Conservation (phyloP, 257 asterid genomes). For the Lantana camara region DNA sequence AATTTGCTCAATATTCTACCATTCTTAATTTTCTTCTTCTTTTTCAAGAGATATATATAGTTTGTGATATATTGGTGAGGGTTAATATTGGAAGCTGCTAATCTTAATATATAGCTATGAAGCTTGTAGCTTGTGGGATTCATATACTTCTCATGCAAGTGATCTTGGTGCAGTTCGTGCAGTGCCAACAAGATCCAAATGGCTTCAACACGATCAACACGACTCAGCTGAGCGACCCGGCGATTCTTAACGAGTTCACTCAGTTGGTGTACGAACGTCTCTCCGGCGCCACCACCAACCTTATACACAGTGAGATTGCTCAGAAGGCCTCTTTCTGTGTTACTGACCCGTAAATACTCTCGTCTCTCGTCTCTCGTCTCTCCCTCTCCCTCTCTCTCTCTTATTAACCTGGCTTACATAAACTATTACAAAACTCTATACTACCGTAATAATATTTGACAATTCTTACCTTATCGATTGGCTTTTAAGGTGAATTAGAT, state of each 20-base stretch:
- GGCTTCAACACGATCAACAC: slow-evolving; percentile 32
- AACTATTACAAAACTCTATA: too few relatives aligned
- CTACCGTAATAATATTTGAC: too few relatives aligned
- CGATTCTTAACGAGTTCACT: slow-evolving; percentile 43
- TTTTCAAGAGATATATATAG: not conserved
- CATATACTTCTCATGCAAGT: slow-evolving; percentile 27
- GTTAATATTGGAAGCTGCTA: slow-evolving; percentile 1
- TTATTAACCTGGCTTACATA: too few relatives aligned
- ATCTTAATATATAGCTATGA: not conserved
- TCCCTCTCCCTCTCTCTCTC: not conserved
- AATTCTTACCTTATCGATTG: not conserved
- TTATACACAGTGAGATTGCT: slow-evolving; percentile 50
- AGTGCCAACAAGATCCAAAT: slow-evolving; percentile 40
- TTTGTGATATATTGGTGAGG: not conserved
- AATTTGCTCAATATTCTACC: not conserved
- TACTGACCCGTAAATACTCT: slow-evolving; percentile 54
- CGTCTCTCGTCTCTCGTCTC: not conserved
- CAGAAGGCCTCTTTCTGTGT: slow-evolving; percentile 52
- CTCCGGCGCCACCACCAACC: slow-evolving; percentile 45
- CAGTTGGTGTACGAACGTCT: slow-evolving; percentile 42
- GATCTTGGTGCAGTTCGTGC: slow-evolving; percentile 32
- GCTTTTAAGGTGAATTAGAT: too few relatives aligned
- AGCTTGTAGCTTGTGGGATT: not conserved
- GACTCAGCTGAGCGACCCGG: slow-evolving; percentile 38
- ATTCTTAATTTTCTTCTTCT: not conserved